These are phyloP conservation scores for Balansia obtecta DNA, from an alignment of 2,329 filamentous ascomycete genomes.

Conservation along the genomic window DNA sequence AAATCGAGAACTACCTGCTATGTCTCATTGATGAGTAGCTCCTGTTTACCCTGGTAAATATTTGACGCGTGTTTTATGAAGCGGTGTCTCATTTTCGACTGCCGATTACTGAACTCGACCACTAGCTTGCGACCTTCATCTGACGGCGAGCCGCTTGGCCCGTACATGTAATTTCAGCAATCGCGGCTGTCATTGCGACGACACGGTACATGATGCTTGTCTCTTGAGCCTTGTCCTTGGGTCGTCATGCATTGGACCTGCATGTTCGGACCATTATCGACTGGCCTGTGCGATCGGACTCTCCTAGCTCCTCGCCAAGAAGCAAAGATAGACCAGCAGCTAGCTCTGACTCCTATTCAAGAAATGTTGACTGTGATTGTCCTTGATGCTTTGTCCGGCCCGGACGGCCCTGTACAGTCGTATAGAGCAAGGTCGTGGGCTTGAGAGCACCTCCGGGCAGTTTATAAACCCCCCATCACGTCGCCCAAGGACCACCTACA, in stretches of 20 bases:
- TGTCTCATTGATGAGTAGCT: too few species aligned
- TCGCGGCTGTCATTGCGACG: not conserved
- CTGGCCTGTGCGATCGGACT: not conserved
- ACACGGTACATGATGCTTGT: not conserved
- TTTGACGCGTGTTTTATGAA: not conserved
- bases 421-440: not conserved
- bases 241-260: not conserved
- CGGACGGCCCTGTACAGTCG: not conserved
- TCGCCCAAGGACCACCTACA: not conserved
- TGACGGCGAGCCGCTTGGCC: not conserved
- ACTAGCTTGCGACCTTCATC: not conserved
- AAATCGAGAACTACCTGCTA: too few species aligned
- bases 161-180: not conserved
- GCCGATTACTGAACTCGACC: not conserved
- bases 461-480: not conserved
- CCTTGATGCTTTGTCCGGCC: not conserved
- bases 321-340: not conserved
- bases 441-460: not conserved
- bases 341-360: not conserved
- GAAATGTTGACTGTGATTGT: not conserved
- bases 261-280: slow-evolving; percentile 1
- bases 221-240: not conserved
- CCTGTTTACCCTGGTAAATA: not conserved
- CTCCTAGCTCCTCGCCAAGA: not conserved
- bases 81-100: not conserved